Evolutionary conservation across 1,284 basidiomycete species (phyloP).

Genomic region (Limonomyces culmigenus): DNA sequence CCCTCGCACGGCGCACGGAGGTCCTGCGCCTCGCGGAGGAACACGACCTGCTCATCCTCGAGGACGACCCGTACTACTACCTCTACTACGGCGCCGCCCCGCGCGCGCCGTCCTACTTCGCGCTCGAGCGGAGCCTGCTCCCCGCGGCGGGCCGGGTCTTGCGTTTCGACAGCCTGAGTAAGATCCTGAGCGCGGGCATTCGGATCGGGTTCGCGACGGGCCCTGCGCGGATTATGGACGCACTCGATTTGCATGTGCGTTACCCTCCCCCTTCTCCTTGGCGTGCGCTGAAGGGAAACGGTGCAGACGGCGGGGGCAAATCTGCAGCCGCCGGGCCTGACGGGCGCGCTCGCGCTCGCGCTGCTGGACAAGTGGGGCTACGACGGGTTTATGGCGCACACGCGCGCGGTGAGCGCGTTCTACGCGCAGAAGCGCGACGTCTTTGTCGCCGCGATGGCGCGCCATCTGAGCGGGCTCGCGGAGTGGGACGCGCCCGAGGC

Average conservation of each 20-base stretch:
- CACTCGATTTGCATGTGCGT: slow-evolving; percentile 59
- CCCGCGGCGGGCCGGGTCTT: slow-evolving; percentile 54
- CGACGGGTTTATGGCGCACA: slow-evolving; percentile 65
- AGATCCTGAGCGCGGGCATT: slow-evolving; percentile 72
- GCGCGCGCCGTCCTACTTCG: slow-evolving; percentile 62
- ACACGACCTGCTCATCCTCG: slow-evolving; percentile 72
- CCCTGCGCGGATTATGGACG: slow-evolving; percentile 54
- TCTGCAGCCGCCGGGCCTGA: slow-evolving; percentile 64
- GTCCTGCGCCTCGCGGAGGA: slow-evolving; percentile 62
- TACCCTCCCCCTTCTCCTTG: slow-evolving; percentile 3
- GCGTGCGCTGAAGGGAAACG: slow-evolving; percentile 7
- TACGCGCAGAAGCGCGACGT: slow-evolving; percentile 67
- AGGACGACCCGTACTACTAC: slow-evolving; percentile 77
- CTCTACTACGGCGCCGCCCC: slow-evolving; percentile 51
- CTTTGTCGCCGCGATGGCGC: slow-evolving; percentile 64
- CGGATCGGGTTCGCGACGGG: slow-evolving; percentile 75
- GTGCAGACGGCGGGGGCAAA: slow-evolving; percentile 53
- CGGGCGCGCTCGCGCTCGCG: slow-evolving; percentile 59
- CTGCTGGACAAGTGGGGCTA: slow-evolving; percentile 68
- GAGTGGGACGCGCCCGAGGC: slow-evolving; percentile 79
- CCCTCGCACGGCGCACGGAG: slow-evolving; percentile 58
- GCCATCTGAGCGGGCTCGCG: slow-evolving; percentile 60
- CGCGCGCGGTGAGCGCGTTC: slow-evolving; percentile 54
- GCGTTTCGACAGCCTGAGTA: slow-evolving; percentile 80
- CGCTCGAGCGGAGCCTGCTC: slow-evolving; percentile 45